Base-by-base conservation (phyloP, 345 rosid genomes). In the Pelargonium nanum region DNA sequence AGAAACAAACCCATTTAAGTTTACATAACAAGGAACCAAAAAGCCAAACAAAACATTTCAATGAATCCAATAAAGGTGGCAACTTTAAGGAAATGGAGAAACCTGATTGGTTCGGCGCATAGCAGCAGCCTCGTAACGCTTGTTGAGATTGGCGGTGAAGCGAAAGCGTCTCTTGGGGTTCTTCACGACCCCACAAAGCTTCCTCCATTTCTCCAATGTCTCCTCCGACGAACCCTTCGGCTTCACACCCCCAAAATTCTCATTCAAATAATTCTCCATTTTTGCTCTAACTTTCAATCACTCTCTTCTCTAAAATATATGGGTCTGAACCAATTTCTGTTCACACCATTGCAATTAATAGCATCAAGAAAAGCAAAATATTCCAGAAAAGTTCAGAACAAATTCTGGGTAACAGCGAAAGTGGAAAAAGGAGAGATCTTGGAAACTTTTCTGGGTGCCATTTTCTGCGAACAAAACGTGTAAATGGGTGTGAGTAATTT, bases 41-140 rank as follows among this genome's bases (percentile, higher is more conserved):
- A n/a, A n/a, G n/a, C n/a, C n/a, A n/a, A n/a, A n/a, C n/a, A n/a
- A n/a, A n/a, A n/a, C n/a, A n/a, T n/a, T n/a, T n/a, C n/a, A n/a
- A n/a, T n/a, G n/a, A n/a, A n/a, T n/a, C n/a, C n/a, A n/a, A n/a
- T n/a, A n/a, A n/a, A n/a, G n/a, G n/a, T n/a, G n/a, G n/a, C n/a
- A n/a, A n/a, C n/a, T n/a, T n/a, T n/a, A 32, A 44, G 57, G 16
- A 24, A 20, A 45, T 26, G 13, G 58, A 30, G 7, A 23, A 22
- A 85, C 97, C 79, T 83, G 87, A 74, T 91, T 84, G 80, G 88
- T 81, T 5, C 72, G 73, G 6, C 98, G 94, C 96, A 91, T 91
- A 4, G 83, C 91, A 24, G 89, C 96, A 28, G 94, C 98, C 76
- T 91, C 96, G 28, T 58, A 28, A 23, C 98, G 89, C 76, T 91